Evolutionary conservation across 139 green algal genomes (phyloP).

Genomic region (Closterium sp.): DNA sequence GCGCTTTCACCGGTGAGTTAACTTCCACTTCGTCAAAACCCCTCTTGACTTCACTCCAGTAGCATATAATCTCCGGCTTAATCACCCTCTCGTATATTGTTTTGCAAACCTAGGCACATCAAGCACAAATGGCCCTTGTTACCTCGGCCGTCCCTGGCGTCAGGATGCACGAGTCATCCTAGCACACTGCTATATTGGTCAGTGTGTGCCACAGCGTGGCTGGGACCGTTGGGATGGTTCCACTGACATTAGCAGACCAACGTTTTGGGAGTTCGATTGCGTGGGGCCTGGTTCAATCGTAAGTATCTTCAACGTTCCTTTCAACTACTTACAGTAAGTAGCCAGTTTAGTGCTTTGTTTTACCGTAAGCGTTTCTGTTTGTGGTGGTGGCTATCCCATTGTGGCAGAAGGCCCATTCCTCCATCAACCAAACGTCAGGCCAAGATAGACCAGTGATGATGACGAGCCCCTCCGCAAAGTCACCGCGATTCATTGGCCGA

Average conservation of each 20-base stretch:
- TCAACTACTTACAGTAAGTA: too few relatives aligned
- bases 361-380: neutral
- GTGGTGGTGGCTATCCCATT: neutral
- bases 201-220: neutral
- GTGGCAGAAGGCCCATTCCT: neutral
- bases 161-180: conserved; percentile 9
- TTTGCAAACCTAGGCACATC: too few relatives aligned
- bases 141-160: conserved; percentile 2
- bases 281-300: neutral
- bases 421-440: neutral
- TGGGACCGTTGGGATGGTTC: neutral
- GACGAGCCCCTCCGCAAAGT: neutral
- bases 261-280: neutral
- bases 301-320: neutral
- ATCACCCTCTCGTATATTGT: too few relatives aligned
- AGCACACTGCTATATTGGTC: neutral
- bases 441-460: neutral
- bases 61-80: too few relatives aligned
- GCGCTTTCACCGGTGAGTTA: neutral
- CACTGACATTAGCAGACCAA: neutral
- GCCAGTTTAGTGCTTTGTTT: too few relatives aligned
- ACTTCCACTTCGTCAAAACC: neutral
- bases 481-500: neutral
- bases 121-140: neutral
- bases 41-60: too few relatives aligned